Percentiles rank a stretch among this genome's conserved stretches.
Conservation (phyloP, 306 rosid species). For the Citrullus amarus region DNA sequence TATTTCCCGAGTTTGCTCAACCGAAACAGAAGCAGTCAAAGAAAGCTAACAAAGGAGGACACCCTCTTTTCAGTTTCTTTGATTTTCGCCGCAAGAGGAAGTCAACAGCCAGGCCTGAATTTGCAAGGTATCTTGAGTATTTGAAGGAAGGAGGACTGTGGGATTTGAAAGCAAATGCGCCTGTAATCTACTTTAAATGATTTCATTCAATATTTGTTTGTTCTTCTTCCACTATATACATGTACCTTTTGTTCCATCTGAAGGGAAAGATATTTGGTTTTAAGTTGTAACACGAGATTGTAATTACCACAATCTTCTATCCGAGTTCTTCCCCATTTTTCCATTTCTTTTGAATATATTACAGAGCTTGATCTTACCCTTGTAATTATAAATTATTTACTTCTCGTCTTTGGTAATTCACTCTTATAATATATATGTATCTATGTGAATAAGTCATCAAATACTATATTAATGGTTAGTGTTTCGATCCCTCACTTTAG, state of each 20-base stretch:
- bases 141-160: constrained; percentile 65
- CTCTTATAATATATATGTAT: background rate
- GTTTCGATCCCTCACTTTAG: no score
- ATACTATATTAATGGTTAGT: no score
- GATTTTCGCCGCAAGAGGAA: constrained; percentile 35
- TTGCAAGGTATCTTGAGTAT: constrained; percentile 44
- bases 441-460: no score
- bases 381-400: background rate
- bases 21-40: constrained; percentile 28
- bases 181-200: constrained; percentile 48
- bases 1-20: constrained; percentile 20
- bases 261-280: background rate
- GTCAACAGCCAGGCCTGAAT: constrained; percentile 47
- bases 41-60: constrained; percentile 23
- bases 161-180: constrained; percentile 34
- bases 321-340: background rate
- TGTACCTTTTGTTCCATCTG: background rate
- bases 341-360: background rate
- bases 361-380: background rate
- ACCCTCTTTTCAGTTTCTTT: constrained; percentile 37
- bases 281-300: background rate
- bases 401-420: background rate
- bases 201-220: background rate
- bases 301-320: background rate
- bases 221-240: background rate